Evolutionary conservation across 768 basidiomycete species (phyloP), one percentile per base, ranked within the genome.

Genomic region (Trametes sanguinea): DNA sequence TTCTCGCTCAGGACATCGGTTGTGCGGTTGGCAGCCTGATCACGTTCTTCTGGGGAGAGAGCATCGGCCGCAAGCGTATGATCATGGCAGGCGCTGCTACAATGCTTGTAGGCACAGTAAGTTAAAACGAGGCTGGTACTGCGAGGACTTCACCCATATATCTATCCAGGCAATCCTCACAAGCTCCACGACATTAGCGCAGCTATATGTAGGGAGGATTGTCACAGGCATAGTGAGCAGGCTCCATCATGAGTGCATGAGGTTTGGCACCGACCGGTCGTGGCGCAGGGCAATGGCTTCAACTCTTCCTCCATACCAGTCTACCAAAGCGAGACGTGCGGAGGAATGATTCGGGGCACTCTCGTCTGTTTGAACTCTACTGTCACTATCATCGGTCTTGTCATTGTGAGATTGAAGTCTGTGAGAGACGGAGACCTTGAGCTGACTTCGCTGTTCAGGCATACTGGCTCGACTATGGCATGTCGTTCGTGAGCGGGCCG

Each of bases 251-350:
- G 22, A 27, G 10, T 22, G 35, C 27, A 6, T 6, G 30, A 10
- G 35, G 4, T 4, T 32, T 39, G 2, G 14, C 6, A 43, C 32
- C 13, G 11, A 45, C 17, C 5, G 4, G 9, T 1, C n/a, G 13
- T 6, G 2, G 1, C 17, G 11, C 60, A 76, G 76, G 77, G 77
- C 27, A 78, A 78, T 57, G 77, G 76, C 10, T 77, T 77, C 57
- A 78, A 77, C 65, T 76, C 76, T 10, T 78, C 77, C 0, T 76
- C 76, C 4, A 76, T 78, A 17, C 76, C 77, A 7, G 75, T 77
- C 2, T 77, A 77, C 58, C 77, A 77, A 60, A 76, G 75, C 30
- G 77, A 78, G 63, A 77, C 76, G 6, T 77, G 75, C 46, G 70
- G 68, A 13, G 77, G 76, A 13, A 66, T 68, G 47, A 71, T 77